These are phyloP conservation scores for Leishmania guyanensis DNA, from an alignment of 208 protist species.

Conservation along the genomic window DNA sequence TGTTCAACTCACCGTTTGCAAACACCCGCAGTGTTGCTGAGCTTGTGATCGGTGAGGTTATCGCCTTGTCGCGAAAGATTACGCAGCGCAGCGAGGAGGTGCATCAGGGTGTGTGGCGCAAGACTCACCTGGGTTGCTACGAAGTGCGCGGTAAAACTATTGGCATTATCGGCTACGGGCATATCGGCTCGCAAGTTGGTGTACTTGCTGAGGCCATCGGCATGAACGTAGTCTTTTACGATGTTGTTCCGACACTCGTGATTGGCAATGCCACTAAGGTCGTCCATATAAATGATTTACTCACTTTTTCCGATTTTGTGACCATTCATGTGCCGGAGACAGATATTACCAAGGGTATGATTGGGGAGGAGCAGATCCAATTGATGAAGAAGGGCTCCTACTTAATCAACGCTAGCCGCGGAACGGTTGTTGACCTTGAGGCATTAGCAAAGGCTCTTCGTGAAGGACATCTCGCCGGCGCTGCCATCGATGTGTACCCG, in stretches of 20 bases:
- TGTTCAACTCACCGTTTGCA: conserved; percentile 96
- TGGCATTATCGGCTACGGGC: conserved; percentile 94
- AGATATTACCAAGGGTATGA: conserved; percentile 76
- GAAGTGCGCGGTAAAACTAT: conserved; percentile 90
- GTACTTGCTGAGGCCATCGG: conserved; percentile 93
- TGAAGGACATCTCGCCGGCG: conserved; percentile 80
- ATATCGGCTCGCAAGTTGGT: conserved; percentile 93
- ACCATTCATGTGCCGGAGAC: conserved; percentile 93
- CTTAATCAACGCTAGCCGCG: conserved; percentile 87
- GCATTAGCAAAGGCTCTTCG: conserved; percentile 74
- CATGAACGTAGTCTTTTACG: conserved; percentile 94
- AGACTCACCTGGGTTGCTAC: conserved; percentile 75
- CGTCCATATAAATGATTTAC: conserved; percentile 68
- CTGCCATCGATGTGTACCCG: conserved; percentile 94
- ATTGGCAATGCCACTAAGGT: conserved; percentile 86
- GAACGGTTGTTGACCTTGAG: conserved; percentile 85
- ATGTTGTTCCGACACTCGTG: conserved; percentile 84
- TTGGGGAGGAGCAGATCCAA: conserved; percentile 63
- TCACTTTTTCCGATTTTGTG: conserved; percentile 88
- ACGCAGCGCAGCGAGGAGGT: conserved; percentile 88
- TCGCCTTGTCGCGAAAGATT: conserved; percentile 86
- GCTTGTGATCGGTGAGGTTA: conserved; percentile 92
- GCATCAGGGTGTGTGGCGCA: conserved; percentile 91
- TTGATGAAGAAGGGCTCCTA: conserved; percentile 82
- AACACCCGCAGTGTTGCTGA: conserved; percentile 95